Base-by-base conservation (phyloP, 331 rosid species). In the Stylosanthes scabra region DNA sequence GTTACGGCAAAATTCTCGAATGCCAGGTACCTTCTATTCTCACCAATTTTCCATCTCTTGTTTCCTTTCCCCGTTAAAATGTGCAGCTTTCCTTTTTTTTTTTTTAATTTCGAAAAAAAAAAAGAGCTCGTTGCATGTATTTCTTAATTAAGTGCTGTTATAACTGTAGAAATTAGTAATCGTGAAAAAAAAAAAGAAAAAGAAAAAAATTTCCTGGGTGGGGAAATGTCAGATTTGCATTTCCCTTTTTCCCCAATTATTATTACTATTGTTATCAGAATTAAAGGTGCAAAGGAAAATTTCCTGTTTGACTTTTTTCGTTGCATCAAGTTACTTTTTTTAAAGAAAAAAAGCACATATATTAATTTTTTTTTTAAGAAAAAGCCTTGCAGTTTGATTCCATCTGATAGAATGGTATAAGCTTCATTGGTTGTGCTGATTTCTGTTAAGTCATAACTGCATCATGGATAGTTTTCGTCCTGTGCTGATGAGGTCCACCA, bases 1-100 rank as follows among this genome's bases (percentile, higher is more conserved):
- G 96, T 42, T 95, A 81, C 72, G 99, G 97, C 51, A 95, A 91
- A 82, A 84, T 95, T 39, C 49, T 83, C 3, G 97, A 95, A 78
- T 77, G 84, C 72, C 97, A 91, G 96, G 97, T 95, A 73, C 54
- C 56, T 63, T 16, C 59, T 15, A 45, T 62, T 12, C n/a, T 8
- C 4, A 11, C 46, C 41, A 25, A 3, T 62, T 72, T 66, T 7
- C 8, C 16, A 8, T n/a, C 34, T 9, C 8, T 44, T 49, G 11
- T 73, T 64, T 76, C 52, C 49, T 74, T 84, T 40, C 49, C 55
- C 14, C 40, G 56, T 63, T 34, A 44, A 11, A 58, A 14, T 74
- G 10, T 13, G 15, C 74, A 11, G 8, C 31, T 58, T 58, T n/a
- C 0, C 47, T 40, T 50, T 49, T 50, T 52, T 68, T 68, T 16